Percentiles rank a stretch among this genome's conserved stretches.
Conservation (phyloP, 2,329 filamentous ascomycete genomes). For the Neofusicoccum sp. region DNA sequence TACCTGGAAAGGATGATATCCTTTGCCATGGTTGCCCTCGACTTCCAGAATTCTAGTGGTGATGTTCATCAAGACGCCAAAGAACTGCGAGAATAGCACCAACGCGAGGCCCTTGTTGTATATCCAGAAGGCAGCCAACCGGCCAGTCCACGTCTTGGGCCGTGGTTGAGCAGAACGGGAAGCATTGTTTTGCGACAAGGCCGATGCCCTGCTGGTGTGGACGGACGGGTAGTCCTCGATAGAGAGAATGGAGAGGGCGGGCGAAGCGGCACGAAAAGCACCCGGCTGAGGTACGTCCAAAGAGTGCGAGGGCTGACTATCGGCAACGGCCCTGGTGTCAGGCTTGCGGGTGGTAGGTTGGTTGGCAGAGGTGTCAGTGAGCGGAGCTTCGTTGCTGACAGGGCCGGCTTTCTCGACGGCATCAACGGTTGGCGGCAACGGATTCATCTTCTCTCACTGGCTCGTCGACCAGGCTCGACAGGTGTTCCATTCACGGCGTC, state of each 20-base stretch:
- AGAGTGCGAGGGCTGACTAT: not conserved
- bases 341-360: not conserved
- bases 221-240: slow-evolving; percentile 4
- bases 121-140: slow-evolving; percentile 50
- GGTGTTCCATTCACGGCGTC: not conserved
- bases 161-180: not conserved
- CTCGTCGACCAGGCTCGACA: not conserved
- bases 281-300: not conserved
- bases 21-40: slow-evolving; percentile 60
- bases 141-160: not conserved
- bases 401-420: not conserved
- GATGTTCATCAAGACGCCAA: slow-evolving; percentile 83
- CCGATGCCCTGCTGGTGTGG: not conserved
- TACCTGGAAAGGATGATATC: slow-evolving; percentile 76
- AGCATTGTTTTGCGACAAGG: not conserved
- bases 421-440: not conserved
- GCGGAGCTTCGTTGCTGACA: not conserved
- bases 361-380: not conserved
- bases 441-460: not conserved
- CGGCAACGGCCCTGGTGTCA: not conserved
- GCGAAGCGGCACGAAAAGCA: not conserved
- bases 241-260: not conserved
- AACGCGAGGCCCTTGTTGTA: slow-evolving; percentile 70
- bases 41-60: slow-evolving; percentile 72
- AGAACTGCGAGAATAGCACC: slow-evolving; percentile 74